Conservation (phyloP, 495 filamentous ascomycete species). For the Pyronema domesticum region DNA sequence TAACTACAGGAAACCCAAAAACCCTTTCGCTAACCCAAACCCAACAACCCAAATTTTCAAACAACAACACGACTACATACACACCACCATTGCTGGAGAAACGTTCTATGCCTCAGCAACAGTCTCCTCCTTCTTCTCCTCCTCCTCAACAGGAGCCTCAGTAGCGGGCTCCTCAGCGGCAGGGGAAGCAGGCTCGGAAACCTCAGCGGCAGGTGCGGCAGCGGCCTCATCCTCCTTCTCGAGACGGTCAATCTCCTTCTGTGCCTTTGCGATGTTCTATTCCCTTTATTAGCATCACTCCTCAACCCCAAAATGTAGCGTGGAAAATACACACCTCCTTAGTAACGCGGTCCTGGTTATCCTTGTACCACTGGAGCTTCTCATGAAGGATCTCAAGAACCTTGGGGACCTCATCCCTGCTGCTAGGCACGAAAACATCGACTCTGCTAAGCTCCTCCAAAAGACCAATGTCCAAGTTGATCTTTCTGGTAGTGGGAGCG, state of each 20-base stretch:
- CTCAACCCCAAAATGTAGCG: not conserved
- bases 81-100: too few relatives aligned
- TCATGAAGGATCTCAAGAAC: slow-evolving; percentile 72
- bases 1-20: too few relatives aligned
- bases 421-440: slow-evolving; percentile 71
- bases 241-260: slow-evolving; percentile 45
- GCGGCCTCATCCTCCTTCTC: slow-evolving; percentile 10
- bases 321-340: slow-evolving; percentile 47
- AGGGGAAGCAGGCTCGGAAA: not conserved
- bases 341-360: slow-evolving; percentile 79
- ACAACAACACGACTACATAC: too few relatives aligned
- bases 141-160: not conserved
- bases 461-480: slow-evolving; percentile 72
- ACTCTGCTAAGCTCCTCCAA: slow-evolving; percentile 76
- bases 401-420: slow-evolving; percentile 57
- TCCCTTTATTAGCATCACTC: slow-evolving; percentile 6
- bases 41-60: too few relatives aligned
- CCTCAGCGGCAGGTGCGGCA: not conserved
- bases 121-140: not conserved
- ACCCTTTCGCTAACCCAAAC: too few relatives aligned
- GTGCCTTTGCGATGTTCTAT: slow-evolving; percentile 53
- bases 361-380: slow-evolving; percentile 86
- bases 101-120: not conserved
- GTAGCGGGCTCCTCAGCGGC: not conserved
- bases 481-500: slow-evolving; percentile 40